Evolutionary conservation across 352 stramenopile species (phyloP).

Genomic region (Phytophthora pseudosyringae): DNA sequence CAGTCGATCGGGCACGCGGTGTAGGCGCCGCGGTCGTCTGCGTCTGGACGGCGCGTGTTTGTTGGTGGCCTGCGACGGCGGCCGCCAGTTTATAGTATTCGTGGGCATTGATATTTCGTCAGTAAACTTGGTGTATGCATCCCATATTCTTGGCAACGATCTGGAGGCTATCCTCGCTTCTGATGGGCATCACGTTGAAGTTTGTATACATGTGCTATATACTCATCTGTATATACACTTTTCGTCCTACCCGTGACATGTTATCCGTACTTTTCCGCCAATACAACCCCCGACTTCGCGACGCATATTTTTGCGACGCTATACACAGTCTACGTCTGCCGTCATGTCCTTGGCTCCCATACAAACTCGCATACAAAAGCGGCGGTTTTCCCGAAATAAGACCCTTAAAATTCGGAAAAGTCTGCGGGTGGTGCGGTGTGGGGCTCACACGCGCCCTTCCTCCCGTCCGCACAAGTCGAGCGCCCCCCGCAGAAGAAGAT

Average conservation of each 20-base stretch:
- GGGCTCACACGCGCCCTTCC: constrained; percentile 23
- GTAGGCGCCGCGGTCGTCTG: constrained; percentile 9
- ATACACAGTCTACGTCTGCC: constrained; percentile 32
- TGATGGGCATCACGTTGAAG: constrained; percentile 10
- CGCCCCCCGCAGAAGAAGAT: constrained; percentile 31
- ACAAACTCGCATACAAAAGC: neutral
- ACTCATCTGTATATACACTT: too few relatives aligned
- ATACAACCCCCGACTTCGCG: neutral
- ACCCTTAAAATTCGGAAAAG: constrained; percentile 24
- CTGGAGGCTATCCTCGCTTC: neutral
- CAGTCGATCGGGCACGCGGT: constrained; percentile 64
- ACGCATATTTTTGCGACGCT: constrained; percentile 40
- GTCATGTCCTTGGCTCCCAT: constrained; percentile 18
- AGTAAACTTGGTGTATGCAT: constrained; percentile 10
- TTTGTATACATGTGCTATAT: constrained; percentile 8
- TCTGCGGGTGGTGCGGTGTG: constrained; percentile 32
- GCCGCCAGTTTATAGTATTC: constrained; percentile 22
- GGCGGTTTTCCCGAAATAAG: neutral
- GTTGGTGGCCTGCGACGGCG: neutral
- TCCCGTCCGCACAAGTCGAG: constrained; percentile 25
- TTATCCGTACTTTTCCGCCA: constrained; percentile 12
- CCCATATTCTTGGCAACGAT: constrained; percentile 4
- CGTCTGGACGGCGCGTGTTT: constrained; percentile 12
- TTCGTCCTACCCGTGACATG: neutral
- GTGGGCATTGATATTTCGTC: constrained; percentile 27